These are phyloP conservation scores for Platismatia glauca DNA, from an alignment of 495 filamentous ascomycete species.

Conservation along the genomic window DNA sequence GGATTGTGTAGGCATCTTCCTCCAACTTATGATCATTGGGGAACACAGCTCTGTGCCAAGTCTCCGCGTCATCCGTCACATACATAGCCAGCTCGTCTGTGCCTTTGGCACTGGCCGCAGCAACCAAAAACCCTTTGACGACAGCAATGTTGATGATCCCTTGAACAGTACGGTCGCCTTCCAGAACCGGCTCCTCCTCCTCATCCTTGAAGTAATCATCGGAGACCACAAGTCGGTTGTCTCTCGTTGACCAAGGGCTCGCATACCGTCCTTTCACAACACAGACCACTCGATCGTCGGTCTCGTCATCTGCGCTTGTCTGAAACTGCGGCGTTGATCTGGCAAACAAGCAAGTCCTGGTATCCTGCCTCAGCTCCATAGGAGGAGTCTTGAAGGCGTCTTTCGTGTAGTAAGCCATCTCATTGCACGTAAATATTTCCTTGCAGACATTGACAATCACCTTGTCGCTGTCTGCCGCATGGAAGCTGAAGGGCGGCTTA, in stretches of 20 bases:
- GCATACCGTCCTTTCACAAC: constrained; percentile 61
- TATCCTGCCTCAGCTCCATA: constrained; percentile 51
- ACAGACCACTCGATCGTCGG: constrained; percentile 64
- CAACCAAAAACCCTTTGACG: constrained; percentile 79
- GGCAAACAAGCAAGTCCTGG: constrained; percentile 75
- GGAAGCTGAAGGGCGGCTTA: constrained; percentile 54
- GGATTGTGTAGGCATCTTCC: constrained; percentile 82
- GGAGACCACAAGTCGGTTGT: constrained; percentile 68
- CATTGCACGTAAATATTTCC: constrained; percentile 29
- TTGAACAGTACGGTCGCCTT: constrained; percentile 57
- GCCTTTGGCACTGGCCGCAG: constrained; percentile 64
- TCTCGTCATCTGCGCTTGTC: constrained; percentile 47
- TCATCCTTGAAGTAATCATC: constrained; percentile 62
- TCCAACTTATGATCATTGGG: constrained; percentile 65
- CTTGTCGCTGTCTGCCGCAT: constrained; percentile 69
- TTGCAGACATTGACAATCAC: constrained; percentile 72
- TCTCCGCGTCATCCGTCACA: constrained; percentile 65
- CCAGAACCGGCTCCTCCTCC: constrained; percentile 60
- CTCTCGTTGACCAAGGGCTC: constrained; percentile 43
- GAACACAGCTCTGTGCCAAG: constrained; percentile 91
- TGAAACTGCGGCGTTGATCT: constrained; percentile 63
- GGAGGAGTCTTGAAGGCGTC: constrained; percentile 63
- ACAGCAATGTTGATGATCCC: constrained; percentile 69
- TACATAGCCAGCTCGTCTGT: constrained; percentile 87
- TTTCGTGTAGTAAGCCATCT: constrained; percentile 63